phyloP scores from a whole-genome alignment of 352 stramenopile genomes.

The Phytophthora syringae region DNA sequence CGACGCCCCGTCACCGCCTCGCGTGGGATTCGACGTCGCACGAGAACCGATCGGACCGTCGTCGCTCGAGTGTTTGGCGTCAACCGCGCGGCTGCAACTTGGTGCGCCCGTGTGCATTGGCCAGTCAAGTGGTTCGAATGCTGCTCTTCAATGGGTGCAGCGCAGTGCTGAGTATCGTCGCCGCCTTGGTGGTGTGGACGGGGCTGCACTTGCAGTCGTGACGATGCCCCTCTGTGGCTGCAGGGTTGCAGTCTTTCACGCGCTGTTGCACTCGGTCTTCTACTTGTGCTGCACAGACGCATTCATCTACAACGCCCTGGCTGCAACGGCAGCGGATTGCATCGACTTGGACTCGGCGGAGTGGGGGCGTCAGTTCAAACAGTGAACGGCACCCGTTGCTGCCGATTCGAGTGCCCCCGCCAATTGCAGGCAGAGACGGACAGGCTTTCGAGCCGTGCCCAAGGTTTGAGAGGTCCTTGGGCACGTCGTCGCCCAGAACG shows the following conservation, averaged over 20 bases:
- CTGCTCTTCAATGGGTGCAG: constrained; percentile 41
- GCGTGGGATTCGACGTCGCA: background rate
- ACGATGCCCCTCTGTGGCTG: constrained; percentile 63
- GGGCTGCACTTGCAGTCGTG: constrained; percentile 33
- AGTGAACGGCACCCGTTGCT: constrained; percentile 44
- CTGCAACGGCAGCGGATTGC: constrained; percentile 20
- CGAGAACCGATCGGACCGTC: constrained; percentile 4
- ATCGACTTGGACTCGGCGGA: constrained; percentile 30
- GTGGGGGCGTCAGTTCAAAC: background rate
- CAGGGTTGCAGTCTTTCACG: constrained; percentile 55
- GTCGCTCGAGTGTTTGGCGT: constrained; percentile 11
- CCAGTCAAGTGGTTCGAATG: constrained; percentile 33
- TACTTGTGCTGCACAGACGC: constrained; percentile 50
- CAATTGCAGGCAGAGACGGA: constrained; percentile 1
- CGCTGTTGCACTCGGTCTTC: constrained; percentile 48
- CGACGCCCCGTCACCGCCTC: background rate
- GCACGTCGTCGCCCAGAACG: constrained; percentile 38
- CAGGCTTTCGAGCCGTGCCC: constrained; percentile 32
- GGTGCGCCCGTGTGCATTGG: constrained; percentile 27
- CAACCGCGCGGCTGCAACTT: constrained; percentile 31
- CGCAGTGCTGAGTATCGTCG: constrained; percentile 22
- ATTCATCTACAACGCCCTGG: constrained; percentile 59
- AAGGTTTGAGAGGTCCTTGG: constrained; percentile 50
- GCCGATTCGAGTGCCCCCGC: constrained; percentile 35
- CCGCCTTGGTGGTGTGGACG: constrained; percentile 23